phyloP scores from a whole-genome alignment of 2,329 filamentous ascomycete genomes.

The Blumeriella jaapii region DNA sequence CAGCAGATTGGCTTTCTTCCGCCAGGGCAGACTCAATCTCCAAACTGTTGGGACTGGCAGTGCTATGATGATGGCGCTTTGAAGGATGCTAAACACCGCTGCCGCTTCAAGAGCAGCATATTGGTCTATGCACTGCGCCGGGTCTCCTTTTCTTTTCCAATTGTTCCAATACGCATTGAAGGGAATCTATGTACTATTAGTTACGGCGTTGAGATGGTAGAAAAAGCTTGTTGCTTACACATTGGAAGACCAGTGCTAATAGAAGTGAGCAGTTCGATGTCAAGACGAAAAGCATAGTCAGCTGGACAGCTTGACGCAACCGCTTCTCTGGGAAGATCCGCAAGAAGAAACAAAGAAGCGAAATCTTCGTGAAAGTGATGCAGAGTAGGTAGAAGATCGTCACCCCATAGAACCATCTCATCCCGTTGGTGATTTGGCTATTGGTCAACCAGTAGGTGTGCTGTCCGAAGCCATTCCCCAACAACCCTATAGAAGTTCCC shows the following conservation, averaged over 20 bases:
- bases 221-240: background rate
- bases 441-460: constrained; percentile 6
- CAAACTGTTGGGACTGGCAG: constrained; percentile 54
- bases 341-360: constrained; percentile 7
- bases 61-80: constrained; percentile 52
- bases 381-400: constrained; percentile 7
- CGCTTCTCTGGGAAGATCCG: constrained; percentile 5
- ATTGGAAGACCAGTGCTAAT: constrained; percentile 5
- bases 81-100: constrained; percentile 56
- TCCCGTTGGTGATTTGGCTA: background rate
- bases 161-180: constrained; percentile 11
- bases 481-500: constrained; percentile 5
- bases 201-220: too few relatives aligned
- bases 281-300: constrained; percentile 3
- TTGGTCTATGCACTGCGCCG: constrained; percentile 43
- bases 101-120: constrained; percentile 54
- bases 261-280: constrained; percentile 5
- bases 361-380: constrained; percentile 6
- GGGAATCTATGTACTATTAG: constrained; percentile 1
- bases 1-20: constrained; percentile 54
- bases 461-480: constrained; percentile 6
- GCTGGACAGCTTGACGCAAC: constrained; percentile 1
- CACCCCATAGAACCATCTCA: constrained; percentile 7
- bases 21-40: constrained; percentile 47
- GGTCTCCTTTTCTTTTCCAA: constrained; percentile 8